phyloP scores from a whole-genome alignment of 176 grass and related monocot species.

The Thalia dealbata region DNA sequence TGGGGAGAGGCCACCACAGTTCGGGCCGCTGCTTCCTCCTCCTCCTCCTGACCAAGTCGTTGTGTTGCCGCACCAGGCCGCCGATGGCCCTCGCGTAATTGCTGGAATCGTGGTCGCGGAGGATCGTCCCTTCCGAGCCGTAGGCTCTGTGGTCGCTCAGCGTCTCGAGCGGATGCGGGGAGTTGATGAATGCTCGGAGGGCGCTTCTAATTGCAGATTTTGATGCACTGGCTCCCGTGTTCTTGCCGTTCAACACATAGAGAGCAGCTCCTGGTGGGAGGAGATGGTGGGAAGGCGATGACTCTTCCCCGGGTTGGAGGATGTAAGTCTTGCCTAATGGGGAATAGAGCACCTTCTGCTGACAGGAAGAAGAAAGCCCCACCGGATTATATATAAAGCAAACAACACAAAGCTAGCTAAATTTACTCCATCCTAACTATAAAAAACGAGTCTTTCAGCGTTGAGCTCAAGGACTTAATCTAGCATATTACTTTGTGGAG shows the following conservation, averaged over 20 bases:
- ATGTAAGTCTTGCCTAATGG: slow-evolving; percentile 82
- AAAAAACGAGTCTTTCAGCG: too few species aligned
- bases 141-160: slow-evolving; percentile 80
- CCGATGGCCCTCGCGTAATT: slow-evolving; percentile 63
- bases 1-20: slow-evolving; percentile 5
- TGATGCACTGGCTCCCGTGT: slow-evolving; percentile 3
- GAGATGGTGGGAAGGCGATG: slow-evolving; percentile 63
- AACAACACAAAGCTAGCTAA: too few species aligned
- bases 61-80: slow-evolving; percentile 45
- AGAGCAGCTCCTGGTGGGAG: slow-evolving; percentile 72
- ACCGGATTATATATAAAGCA: too few species aligned
- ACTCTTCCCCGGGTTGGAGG: slow-evolving; percentile 55
- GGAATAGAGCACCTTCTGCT: slow-evolving; percentile 63
- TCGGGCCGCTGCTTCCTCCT: slow-evolving; percentile 23
- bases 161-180: slow-evolving; percentile 88
- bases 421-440: too few species aligned
- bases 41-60: slow-evolving; percentile 23
- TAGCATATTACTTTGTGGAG: not conserved
- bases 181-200: slow-evolving; percentile 80
- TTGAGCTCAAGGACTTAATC: too few species aligned
- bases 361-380: not conserved
- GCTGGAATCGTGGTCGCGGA: slow-evolving; percentile 89
- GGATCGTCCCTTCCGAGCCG: slow-evolving; percentile 74
- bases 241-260: slow-evolving; percentile 43
- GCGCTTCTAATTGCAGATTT: slow-evolving; percentile 44